Percentiles rank a stretch among this genome's conserved stretches.
Evolutionary conservation across 1,284 basidiomycete genomes (phyloP).

Genomic region (Pseudozyma thailandica): DNA sequence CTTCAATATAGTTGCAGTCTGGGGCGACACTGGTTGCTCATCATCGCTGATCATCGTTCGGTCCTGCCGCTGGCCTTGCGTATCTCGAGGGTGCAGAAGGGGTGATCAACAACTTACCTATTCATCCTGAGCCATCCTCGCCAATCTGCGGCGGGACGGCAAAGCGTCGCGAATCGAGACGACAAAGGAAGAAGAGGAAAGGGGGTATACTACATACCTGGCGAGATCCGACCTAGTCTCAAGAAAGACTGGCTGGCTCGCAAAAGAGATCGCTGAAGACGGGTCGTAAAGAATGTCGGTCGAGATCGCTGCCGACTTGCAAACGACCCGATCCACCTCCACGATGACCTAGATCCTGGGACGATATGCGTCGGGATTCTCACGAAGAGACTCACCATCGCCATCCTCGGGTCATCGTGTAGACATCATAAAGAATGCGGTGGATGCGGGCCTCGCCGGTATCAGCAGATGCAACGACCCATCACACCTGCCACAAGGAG

Average conservation of each 20-base stretch:
- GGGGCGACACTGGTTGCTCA: slow-evolving; percentile 58
- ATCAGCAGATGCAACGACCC: slow-evolving; percentile 46
- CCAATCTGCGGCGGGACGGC: slow-evolving; percentile 15
- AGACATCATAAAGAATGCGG: slow-evolving; percentile 31
- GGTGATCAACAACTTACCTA: slow-evolving; percentile 18
- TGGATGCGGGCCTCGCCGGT: slow-evolving; percentile 40
- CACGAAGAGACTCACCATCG: slow-evolving; percentile 51
- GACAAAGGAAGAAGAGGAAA: background rate
- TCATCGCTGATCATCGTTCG: slow-evolving; percentile 37
- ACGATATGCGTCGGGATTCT: slow-evolving; percentile 49
- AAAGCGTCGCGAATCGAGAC: background rate
- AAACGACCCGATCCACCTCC: slow-evolving; percentile 48
- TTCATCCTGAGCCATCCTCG: slow-evolving; percentile 3
- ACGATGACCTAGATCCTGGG: slow-evolving; percentile 48
- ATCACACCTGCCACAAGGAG: slow-evolving; percentile 35
- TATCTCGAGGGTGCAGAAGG: background rate
- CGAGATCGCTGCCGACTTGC: slow-evolving; percentile 54
- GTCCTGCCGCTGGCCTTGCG: background rate
- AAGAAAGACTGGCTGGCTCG: background rate
- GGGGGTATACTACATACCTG: slow-evolving; percentile 14
- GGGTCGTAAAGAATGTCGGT: slow-evolving; percentile 33
- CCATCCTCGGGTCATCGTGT: slow-evolving; percentile 41
- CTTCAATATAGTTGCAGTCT: slow-evolving; percentile 57
- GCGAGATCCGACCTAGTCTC: background rate
- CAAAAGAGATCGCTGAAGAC: background rate